Conservation (phyloP, 148 eudicot species). For the Bassia scoparia region DNA sequence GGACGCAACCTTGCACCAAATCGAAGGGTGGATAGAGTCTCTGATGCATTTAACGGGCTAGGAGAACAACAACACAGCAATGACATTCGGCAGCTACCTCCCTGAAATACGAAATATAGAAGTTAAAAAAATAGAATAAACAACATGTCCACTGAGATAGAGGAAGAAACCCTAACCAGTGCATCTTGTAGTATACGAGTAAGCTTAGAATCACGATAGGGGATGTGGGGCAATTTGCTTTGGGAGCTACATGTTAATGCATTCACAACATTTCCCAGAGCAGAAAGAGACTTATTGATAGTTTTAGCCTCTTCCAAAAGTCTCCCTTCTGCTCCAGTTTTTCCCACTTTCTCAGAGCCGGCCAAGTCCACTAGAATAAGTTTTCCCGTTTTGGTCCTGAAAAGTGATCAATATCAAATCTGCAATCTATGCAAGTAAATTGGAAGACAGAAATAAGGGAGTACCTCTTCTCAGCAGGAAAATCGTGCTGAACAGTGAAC, state of each 20-base stretch:
- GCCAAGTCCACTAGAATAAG: slow-evolving; percentile 88
- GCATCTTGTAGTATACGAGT: slow-evolving; percentile 87
- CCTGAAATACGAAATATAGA: slow-evolving; percentile 41
- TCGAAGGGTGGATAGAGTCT: slow-evolving; percentile 77
- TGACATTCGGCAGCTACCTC: slow-evolving; percentile 77
- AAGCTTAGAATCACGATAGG: slow-evolving; percentile 90
- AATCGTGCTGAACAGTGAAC: slow-evolving; percentile 58
- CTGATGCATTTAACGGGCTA: slow-evolving; percentile 63
- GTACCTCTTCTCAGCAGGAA: slow-evolving; percentile 57
- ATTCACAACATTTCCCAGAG: slow-evolving; percentile 90
- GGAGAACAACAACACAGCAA: slow-evolving; percentile 90
- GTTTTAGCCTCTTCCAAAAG: slow-evolving; percentile 90
- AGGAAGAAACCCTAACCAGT: slow-evolving; percentile 49
- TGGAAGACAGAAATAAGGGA: background rate
- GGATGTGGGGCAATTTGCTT: slow-evolving; percentile 62
- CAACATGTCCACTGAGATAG: background rate
- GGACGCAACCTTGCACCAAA: slow-evolving; percentile 72
- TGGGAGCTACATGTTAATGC: slow-evolving; percentile 60
- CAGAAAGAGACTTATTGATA: slow-evolving; percentile 83
- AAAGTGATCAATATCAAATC: slow-evolving; percentile 14
- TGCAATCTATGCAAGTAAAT: background rate
- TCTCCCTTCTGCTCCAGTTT: slow-evolving; percentile 87
- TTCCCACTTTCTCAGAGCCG: slow-evolving; percentile 90
- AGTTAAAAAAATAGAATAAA: background rate
- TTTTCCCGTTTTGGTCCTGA: slow-evolving; percentile 65